Conservation (phyloP, 2,329 filamentous ascomycete species). For the Aspergillus costaricaensis region DNA sequence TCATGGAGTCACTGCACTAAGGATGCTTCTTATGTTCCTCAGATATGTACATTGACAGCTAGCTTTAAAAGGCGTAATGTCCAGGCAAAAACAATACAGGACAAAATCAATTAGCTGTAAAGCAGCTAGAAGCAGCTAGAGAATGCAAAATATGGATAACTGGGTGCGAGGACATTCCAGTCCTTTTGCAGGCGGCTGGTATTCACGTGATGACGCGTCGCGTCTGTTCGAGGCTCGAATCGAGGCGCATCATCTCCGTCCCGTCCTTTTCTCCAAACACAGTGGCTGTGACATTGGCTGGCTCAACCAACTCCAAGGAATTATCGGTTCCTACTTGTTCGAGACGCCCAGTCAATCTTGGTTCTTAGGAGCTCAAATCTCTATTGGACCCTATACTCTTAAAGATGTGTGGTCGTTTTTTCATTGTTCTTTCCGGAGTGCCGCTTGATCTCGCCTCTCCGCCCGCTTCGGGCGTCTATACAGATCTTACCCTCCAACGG, state of each 20-base stretch:
- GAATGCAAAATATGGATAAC: too few species aligned
- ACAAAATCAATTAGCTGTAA: too few species aligned
- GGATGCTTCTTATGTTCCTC: too few species aligned
- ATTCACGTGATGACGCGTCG: slow-evolving; percentile 17
- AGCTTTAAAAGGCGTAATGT: too few species aligned
- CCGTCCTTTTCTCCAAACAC: background rate
- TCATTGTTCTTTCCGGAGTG: slow-evolving; percentile 12
- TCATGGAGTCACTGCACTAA: too few species aligned
- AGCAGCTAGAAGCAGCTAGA: too few species aligned
- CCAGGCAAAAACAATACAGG: too few species aligned
- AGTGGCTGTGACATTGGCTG: slow-evolving; percentile 9
- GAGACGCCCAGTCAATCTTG: background rate
- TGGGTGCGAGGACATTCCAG: background rate
- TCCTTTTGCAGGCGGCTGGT: background rate
- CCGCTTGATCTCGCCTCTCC: slow-evolving; percentile 40
- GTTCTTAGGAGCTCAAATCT: slow-evolving; percentile 2
- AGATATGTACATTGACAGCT: too few species aligned
- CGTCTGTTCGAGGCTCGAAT: background rate
- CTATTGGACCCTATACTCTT: slow-evolving; percentile 21
- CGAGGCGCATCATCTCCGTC: background rate
- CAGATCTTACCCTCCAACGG: slow-evolving; percentile 72
- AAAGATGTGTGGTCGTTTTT: slow-evolving; percentile 14
- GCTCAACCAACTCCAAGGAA: slow-evolving; percentile 12
- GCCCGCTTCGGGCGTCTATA: slow-evolving; percentile 46
- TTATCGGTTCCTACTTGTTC: background rate